Conservation (phyloP, 495 filamentous ascomycete genomes). For the Penicillium bovifimosum region DNA sequence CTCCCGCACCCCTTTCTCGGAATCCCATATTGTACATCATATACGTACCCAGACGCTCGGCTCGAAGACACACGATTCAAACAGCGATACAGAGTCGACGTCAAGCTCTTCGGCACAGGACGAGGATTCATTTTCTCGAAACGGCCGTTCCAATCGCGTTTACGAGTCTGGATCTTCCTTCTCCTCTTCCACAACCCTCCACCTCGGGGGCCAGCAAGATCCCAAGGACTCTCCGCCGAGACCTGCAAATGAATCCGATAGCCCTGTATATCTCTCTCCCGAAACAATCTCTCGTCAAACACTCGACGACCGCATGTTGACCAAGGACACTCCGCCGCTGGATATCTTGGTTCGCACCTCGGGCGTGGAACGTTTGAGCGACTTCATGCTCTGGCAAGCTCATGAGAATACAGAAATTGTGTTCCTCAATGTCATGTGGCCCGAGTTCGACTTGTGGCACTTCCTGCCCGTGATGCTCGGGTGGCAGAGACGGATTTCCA, state of each 20-base stretch:
- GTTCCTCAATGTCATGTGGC: conserved; percentile 90
- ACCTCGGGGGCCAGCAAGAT: conserved; percentile 33
- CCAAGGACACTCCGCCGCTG: conserved; percentile 74
- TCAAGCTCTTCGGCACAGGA: conserved; percentile 32
- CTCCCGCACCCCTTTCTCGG: conserved; percentile 68
- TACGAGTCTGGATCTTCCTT: conserved; percentile 55
- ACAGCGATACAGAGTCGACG: conserved; percentile 33
- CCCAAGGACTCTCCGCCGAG: conserved; percentile 20
- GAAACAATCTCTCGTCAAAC: conserved; percentile 82
- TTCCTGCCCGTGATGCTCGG: conserved; percentile 88
- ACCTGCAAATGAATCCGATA: conserved; percentile 18
- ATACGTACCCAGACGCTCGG: conserved; percentile 57
- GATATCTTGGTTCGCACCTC: conserved; percentile 88
- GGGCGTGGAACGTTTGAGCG: conserved; percentile 84
- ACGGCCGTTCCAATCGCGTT: conserved; percentile 24
- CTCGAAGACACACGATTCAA: conserved; percentile 32
- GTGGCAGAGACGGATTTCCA: conserved; percentile 72
- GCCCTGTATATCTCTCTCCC: conserved; percentile 50
- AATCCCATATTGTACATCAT: conserved; percentile 78
- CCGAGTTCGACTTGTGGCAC: conserved; percentile 91
- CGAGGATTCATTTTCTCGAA: conserved; percentile 27
- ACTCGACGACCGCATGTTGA: conserved; percentile 75
- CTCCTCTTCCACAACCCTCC: conserved; percentile 50
- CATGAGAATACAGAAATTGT: conserved; percentile 87
- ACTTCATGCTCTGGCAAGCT: conserved; percentile 99